Evolutionary conservation across 306 rosid genomes (phyloP).

Genomic region (Begonia masoniana): DNA sequence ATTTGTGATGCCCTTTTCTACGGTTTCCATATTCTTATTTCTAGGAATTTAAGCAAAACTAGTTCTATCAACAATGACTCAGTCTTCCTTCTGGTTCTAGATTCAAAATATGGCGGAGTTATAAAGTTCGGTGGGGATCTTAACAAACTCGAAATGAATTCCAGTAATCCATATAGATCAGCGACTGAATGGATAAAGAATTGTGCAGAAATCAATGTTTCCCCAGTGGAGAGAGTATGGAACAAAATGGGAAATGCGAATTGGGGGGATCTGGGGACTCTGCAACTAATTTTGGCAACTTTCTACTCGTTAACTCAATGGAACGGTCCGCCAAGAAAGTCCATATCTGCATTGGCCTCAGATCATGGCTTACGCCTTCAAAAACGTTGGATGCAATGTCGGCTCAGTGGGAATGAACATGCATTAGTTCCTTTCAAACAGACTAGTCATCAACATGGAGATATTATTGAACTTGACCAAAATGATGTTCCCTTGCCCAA

Average conservation of each 20-base stretch:
- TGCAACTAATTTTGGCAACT: conserved; percentile 70
- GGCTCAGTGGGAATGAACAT: conserved; percentile 40
- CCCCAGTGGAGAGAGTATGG: conserved; percentile 71
- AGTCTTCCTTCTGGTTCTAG: conserved; percentile 59
- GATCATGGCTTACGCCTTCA: conserved; percentile 83
- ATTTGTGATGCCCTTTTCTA: conserved; percentile 84
- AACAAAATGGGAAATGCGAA: conserved; percentile 75
- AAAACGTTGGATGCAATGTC: conserved; percentile 65
- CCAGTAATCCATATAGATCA: conserved; percentile 49
- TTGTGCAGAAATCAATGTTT: conserved; percentile 49
- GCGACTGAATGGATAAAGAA: conserved; percentile 70
- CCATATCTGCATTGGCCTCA: conserved; percentile 67
- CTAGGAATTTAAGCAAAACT: conserved; percentile 60
- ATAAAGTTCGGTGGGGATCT: conserved; percentile 76
- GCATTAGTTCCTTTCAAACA: conserved; percentile 52
- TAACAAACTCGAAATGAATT: conserved; percentile 59
- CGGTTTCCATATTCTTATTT: conserved; percentile 77
- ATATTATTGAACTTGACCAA: conserved; percentile 67
- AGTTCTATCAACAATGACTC: conserved; percentile 41
- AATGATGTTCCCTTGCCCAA: conserved; percentile 22
- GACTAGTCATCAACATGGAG: conserved; percentile 33
- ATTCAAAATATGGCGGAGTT: conserved; percentile 61
- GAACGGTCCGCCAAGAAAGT: conserved; percentile 78
- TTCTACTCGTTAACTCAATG: conserved; percentile 74
- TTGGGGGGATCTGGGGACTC: conserved; percentile 87